Evolutionary conservation across 1,284 basidiomycete species (phyloP), one percentile per base, ranked within the genome.

Genomic region (Pascua sp.): DNA sequence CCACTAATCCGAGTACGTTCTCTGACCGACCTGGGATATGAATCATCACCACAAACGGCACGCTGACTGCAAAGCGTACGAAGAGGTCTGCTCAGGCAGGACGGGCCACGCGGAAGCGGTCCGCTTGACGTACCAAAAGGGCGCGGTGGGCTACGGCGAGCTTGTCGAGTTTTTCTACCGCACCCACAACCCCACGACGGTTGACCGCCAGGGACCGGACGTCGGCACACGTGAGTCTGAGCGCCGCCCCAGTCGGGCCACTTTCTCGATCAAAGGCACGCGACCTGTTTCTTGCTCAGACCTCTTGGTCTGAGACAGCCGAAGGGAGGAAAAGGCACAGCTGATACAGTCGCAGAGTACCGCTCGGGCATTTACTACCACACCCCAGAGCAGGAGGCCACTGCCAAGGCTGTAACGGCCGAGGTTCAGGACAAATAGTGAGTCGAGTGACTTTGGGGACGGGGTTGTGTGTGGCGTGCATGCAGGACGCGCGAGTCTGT

Each of bases 151-250:
- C 24, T 96, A 94, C 65, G 89, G 80, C 17, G 87, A 93, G 71
- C 83, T 96, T 47, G 88, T 93, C 47, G 91, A 95, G 78, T 93
- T 92, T 80, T 93, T 94, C 78, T 94, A 91, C 75, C 84, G 94
- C 47, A 94, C 90, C 0, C 95, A 98, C 72, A 93, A 98, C 69
- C 91, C 95, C 2, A 96, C 92, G 24, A 90, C 89, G 0, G 69
- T 82, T 49, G 85, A 94, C 74, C 78, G 81, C 15, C 91, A 94
- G 72, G 91, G 91, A 15, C 82, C 75, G 1, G 91, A 94, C 69
- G 70, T 67, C 1, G 91, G 91, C 37, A 85, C 84, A 17, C 90
- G 90, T 91, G 71, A 69, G 88, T 84, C 18, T 32, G 24, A 32
- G 24, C 24, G 24, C 24, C 24, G 24, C 24, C 24, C 24, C 4